phyloP scores from a whole-genome alignment of 2,329 filamentous ascomycete species.

The Ascochyta viciae-villosae region DNA sequence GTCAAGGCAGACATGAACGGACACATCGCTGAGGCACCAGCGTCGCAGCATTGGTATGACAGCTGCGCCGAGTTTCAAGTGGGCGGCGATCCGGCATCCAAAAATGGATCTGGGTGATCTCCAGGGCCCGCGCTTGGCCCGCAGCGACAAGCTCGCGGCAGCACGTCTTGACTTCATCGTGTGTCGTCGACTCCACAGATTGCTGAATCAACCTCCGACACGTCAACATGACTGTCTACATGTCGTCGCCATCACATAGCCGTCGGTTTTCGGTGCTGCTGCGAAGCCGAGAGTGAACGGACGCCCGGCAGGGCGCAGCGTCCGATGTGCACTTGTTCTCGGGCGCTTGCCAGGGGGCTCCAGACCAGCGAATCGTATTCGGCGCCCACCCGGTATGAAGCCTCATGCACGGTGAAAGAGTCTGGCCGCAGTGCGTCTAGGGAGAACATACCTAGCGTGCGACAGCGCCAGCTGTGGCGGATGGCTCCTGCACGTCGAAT shows the following conservation, averaged over 20 bases:
- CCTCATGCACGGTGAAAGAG: slow-evolving; percentile 4
- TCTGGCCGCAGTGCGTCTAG: slow-evolving; percentile 1
- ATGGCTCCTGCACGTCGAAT: slow-evolving; percentile 1
- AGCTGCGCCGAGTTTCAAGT: slow-evolving; percentile 7
- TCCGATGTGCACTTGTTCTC: neutral
- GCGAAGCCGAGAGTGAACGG: neutral
- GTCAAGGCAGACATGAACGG: no score
- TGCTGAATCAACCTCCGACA: neutral
- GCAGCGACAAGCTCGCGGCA: neutral
- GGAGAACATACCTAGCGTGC: no score
- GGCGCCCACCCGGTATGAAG: neutral
- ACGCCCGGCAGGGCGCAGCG: slow-evolving; percentile 7
- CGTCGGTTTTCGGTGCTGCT: neutral
- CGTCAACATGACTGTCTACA: neutral
- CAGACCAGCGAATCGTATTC: slow-evolving; percentile 8
- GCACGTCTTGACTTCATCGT: neutral
- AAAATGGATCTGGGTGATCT: slow-evolving; percentile 5
- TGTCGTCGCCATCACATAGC: neutral
- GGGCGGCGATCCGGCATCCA: slow-evolving; percentile 5
- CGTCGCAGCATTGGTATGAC: neutral
- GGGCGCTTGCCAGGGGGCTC: slow-evolving; percentile 10
- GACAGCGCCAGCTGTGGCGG: slow-evolving; percentile 13
- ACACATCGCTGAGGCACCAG: slow-evolving; percentile 3
- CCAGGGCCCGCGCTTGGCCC: slow-evolving; percentile 6
- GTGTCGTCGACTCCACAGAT: slow-evolving; percentile 2